phyloP scores from a whole-genome alignment of 495 filamentous ascomycete species.

The Lentithecium fluviatile region DNA sequence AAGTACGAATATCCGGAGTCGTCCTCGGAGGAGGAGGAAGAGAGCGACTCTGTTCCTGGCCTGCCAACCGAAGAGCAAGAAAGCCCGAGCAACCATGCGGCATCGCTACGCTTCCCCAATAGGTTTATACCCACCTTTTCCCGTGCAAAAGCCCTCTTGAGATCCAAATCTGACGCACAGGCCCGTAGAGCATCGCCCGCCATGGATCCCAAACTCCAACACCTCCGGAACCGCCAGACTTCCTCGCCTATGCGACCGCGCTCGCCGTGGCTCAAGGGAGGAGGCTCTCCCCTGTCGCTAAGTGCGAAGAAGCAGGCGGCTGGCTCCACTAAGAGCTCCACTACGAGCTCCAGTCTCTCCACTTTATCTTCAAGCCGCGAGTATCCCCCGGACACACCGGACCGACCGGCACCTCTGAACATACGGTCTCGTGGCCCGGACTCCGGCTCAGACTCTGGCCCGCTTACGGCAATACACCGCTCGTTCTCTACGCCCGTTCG shows the following conservation, averaged over 20 bases:
- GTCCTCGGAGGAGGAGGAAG: background rate
- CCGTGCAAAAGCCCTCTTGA: too few relatives aligned
- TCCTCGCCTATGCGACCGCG: background rate
- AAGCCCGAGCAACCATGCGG: too few relatives aligned
- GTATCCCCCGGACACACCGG: slow-evolving; percentile 22
- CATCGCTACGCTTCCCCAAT: too few relatives aligned
- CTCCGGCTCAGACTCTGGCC: too few relatives aligned
- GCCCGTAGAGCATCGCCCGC: background rate
- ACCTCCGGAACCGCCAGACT: background rate
- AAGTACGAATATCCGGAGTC: slow-evolving; percentile 7
- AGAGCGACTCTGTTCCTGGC: too few relatives aligned
- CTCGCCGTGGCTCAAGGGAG: background rate
- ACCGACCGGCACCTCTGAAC: slow-evolving; percentile 27
- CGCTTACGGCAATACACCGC: background rate
- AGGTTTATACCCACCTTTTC: too few relatives aligned
- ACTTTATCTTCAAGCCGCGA: background rate
- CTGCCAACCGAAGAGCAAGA: too few relatives aligned
- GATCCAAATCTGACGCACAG: too few relatives aligned
- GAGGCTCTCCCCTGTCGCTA: background rate
- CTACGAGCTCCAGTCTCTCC: background rate
- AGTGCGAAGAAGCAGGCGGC: background rate
- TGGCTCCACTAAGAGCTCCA: background rate
- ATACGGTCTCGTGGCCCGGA: slow-evolving; percentile 6
- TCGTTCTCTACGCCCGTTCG: slow-evolving; percentile 5
- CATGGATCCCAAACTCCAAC: background rate